phyloP scores from a whole-genome alignment of 2,329 filamentous ascomycete genomes.

The Dothidotthia symphoricarpi region DNA sequence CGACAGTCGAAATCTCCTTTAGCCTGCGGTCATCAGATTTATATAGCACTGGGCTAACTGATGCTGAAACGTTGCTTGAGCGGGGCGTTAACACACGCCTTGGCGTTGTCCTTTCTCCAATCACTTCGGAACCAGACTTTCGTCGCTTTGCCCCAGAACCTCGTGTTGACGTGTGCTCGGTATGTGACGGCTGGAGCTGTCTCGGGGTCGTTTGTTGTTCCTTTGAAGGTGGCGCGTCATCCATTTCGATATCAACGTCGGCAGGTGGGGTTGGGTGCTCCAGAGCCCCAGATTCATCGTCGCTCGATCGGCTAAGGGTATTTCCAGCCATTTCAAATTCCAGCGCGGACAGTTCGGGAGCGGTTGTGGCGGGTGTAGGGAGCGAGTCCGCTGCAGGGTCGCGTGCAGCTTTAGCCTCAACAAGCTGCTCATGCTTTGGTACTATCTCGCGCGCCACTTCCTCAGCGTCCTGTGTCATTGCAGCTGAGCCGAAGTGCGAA shows the following conservation, averaged over 20 bases:
- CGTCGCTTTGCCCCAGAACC: constrained; percentile 68
- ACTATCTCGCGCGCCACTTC: constrained; percentile 13
- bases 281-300: constrained; percentile 9
- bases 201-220: constrained; percentile 15
- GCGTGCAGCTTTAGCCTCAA: constrained; percentile 11
- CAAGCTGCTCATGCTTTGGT: constrained; percentile 6
- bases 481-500: constrained; percentile 13
- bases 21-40: constrained; percentile 42
- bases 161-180: constrained; percentile 64
- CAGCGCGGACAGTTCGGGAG: constrained; percentile 29
- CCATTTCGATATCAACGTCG: constrained; percentile 38
- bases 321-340: constrained; percentile 25
- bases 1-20: constrained; percentile 69
- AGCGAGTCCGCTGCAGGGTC: constrained; percentile 34
- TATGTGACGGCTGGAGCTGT: constrained; percentile 21
- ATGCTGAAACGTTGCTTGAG: constrained; percentile 28
- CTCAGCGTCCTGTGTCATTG: constrained; percentile 27
- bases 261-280: constrained; percentile 40
- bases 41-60: constrained; percentile 26
- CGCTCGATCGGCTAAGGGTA: constrained; percentile 7
- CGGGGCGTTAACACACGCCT: constrained; percentile 45
- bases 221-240: constrained; percentile 20
- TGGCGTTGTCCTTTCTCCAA: constrained; percentile 57
- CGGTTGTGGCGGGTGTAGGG: constrained; percentile 38
- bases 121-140: constrained; percentile 71